Conservation (phyloP, 192 early-diverging fungal genomes). For the Dispira simplex region DNA sequence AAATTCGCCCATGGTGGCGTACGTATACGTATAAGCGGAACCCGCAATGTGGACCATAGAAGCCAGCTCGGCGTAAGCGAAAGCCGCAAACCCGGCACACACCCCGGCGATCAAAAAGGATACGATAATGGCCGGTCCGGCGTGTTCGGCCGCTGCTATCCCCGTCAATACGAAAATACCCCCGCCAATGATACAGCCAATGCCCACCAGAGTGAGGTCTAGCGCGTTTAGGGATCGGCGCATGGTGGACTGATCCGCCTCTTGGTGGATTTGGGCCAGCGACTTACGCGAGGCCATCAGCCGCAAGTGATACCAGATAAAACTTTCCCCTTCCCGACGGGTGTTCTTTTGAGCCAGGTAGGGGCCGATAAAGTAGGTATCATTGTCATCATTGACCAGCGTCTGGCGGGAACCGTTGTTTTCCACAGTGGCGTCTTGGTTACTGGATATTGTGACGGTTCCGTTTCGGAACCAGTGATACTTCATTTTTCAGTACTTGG, state of each 20-base stretch:
- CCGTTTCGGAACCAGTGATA: too few species aligned
- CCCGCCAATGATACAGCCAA: slow-evolving; percentile 66
- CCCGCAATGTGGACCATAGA: slow-evolving; percentile 78
- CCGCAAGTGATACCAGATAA: not conserved
- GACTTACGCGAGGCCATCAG: slow-evolving; percentile 21
- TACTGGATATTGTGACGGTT: too few species aligned
- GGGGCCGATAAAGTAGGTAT: too few species aligned
- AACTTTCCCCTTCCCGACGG: not conserved
- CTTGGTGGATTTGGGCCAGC: slow-evolving; percentile 22
- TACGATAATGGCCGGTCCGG: slow-evolving; percentile 71
- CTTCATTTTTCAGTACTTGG: too few species aligned
- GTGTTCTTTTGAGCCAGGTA: too few species aligned
- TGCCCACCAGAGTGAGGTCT: slow-evolving; percentile 47
- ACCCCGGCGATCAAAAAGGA: slow-evolving; percentile 72
- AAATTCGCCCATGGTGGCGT: slow-evolving; percentile 76
- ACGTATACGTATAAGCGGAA: slow-evolving; percentile 75
- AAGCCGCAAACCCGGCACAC: slow-evolving; percentile 51
- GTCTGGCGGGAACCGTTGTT: too few species aligned
- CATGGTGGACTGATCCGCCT: slow-evolving; percentile 29
- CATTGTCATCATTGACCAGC: too few species aligned
- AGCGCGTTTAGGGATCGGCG: slow-evolving; percentile 32
- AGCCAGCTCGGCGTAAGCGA: slow-evolving; percentile 78
- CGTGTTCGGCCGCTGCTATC: slow-evolving; percentile 53
- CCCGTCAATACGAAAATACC: slow-evolving; percentile 71
- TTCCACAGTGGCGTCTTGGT: too few species aligned